Percentiles rank a stretch among this genome's conserved stretches.
phyloP scores from a whole-genome alignment of 2,329 filamentous ascomycete genomes.

The Fusarium sp. region DNA sequence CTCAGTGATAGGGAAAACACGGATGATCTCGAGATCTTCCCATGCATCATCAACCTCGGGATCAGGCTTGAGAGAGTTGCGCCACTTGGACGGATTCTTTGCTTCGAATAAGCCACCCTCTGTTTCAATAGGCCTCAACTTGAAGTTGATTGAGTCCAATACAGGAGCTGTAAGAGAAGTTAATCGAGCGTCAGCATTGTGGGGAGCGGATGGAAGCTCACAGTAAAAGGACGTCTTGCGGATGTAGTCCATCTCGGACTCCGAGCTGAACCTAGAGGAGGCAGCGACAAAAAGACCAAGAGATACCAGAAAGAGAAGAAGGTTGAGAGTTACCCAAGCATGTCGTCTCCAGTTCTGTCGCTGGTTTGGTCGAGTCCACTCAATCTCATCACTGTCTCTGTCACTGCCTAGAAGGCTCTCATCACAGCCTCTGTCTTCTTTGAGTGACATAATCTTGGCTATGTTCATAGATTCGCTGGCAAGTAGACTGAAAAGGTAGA shows the following conservation, averaged over 20 bases:
- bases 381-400: background rate
- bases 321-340: background rate
- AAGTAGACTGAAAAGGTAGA: fast-evolving
- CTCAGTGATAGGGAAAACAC: slow-evolving; percentile 6
- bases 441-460: background rate
- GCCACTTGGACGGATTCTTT: slow-evolving; percentile 9
- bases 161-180: background rate
- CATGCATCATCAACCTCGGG: slow-evolving; percentile 6
- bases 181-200: fast-evolving
- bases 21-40: slow-evolving; percentile 12
- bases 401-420: background rate
- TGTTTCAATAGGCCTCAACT: background rate
- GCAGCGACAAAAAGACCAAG: background rate
- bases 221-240: slow-evolving; percentile 9
- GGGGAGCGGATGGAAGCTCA: background rate
- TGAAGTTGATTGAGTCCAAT: background rate
- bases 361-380: background rate
- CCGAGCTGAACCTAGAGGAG: background rate
- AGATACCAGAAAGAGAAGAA: background rate
- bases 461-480: too few relatives aligned
- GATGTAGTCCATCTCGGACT: background rate
- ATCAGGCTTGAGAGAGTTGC: background rate
- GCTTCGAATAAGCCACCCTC: slow-evolving; percentile 14
- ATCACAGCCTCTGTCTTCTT: background rate
- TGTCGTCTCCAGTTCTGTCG: background rate